Evolutionary conservation across 2,329 filamentous ascomycete species (phyloP), one percentile per base, ranked within the genome.

Genomic region (Ceratocystis alfenasii): DNA sequence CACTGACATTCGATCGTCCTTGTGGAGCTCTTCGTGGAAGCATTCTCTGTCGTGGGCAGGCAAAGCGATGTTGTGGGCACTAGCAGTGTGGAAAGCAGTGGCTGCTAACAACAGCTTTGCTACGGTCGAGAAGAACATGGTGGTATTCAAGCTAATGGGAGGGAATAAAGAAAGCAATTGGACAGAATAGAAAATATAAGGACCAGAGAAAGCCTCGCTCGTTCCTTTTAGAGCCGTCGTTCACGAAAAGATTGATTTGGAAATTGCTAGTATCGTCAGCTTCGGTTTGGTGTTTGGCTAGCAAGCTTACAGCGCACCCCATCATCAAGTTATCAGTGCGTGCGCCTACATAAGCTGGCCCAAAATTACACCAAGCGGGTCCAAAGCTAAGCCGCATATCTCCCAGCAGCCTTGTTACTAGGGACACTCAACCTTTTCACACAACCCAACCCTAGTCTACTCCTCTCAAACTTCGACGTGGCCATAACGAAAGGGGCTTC

Each of bases 1-100:
- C 68, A 99, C 92, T 7, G 91, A 96, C 94, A 99, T 99, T 77
- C 88, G 89, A 80, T 99, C 94, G 76, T 96, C 94, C 75, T 83
- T 85, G 80, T 95, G 93, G 68, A 99, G 85, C 72, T 81, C 78
- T 80, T 99, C 94, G 81, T 96, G 89, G 83, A 97, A 99, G 81
- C 94, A 99, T 80, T 99, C 94, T 78, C 91, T 85, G 74, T 90
- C 89, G 78, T 99, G 91, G 71, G 92, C 88, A 69, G 87, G 87
- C 73, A 99, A 86, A 76, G 94, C 90, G 77, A 99, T 97, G 81
- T 95, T 97, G 84, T 99, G 94, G 72, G 90, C 90, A 70, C 83
- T 81, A 70, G 86, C 81, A 71, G 84, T 82, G 72, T 86, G 80
- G 71, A 78, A 74, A 72, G 73, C 72, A 66, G 76, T 70, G 69